phyloP scores from a whole-genome alignment of 352 stramenopile genomes.

The Globisporangium yorkense region DNA sequence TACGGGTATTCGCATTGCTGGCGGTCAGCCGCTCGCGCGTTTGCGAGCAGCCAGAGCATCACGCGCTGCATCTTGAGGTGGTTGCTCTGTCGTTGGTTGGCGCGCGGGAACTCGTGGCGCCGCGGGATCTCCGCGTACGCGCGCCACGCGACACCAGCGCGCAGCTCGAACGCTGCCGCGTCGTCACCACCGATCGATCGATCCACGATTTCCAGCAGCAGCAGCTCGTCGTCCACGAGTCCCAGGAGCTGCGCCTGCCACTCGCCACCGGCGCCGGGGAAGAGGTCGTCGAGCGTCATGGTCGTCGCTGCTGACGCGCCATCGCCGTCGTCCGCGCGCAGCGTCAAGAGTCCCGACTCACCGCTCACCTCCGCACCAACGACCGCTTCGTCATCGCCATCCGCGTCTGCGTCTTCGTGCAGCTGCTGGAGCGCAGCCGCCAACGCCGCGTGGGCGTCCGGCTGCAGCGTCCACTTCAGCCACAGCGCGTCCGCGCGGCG shows the following conservation, averaged over 20 bases:
- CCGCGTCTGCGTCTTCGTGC: not conserved
- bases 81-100: constrained; percentile 9
- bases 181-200: not conserved
- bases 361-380: not conserved
- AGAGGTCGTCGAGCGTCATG: constrained; percentile 17
- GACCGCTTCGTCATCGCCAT: too few relatives aligned
- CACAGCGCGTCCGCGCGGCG: constrained; percentile 10
- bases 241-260: constrained; percentile 15
- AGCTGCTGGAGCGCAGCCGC: not conserved
- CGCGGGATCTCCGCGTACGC: constrained; percentile 17
- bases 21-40: constrained; percentile 5
- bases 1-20: constrained; percentile 40
- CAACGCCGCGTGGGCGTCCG: not conserved
- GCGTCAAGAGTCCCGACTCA: not conserved
- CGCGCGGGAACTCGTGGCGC: constrained; percentile 1
- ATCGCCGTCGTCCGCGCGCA: not conserved
- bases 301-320: constrained; percentile 3
- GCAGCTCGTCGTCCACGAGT: constrained; percentile 21
- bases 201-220: constrained; percentile 32
- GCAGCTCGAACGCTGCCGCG: constrained; percentile 15
- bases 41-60: constrained; percentile 56
- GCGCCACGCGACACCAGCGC: constrained; percentile 29
- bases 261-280: constrained; percentile 11
- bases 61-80: constrained; percentile 30
- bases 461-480: constrained; percentile 1